Base-by-base conservation (phyloP, 169 alveolate genomes). In the Plasmodium coatneyi region DNA sequence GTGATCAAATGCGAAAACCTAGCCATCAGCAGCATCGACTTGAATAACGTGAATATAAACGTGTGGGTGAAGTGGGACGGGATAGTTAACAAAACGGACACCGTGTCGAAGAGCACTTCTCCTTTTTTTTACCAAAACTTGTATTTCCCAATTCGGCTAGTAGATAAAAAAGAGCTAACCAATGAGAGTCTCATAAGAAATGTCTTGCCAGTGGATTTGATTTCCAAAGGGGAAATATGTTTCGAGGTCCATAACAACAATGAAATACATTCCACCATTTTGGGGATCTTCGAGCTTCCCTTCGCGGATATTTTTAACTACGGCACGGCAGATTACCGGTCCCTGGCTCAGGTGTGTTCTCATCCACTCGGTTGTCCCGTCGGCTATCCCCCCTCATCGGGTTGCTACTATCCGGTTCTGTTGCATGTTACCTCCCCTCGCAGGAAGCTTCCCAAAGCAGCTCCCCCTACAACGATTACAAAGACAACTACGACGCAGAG, bases 31-130 rank as follows among this genome's bases (percentile, higher is more conserved):
- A 97, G 96, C 84, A 90, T 96, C 1, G 98, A 96, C 71, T 76
- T 97, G 9, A 96, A 97, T 83, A 96, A 97, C 28, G 95, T 97
- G 16, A 98, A 97, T 70, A 97, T 97, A 43, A 92, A 95, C 90
- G 98, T 97, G 39, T 96, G 97, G 96, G 98, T 97, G 56, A 97
- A 92, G 70, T 97, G 98, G 98, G 98, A 97, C 83, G 98, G 98
- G 1, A 97, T 97, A 10, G 96, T 95, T 10, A 95, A 95, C 80
- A 91, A 91, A 36, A 92, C 96, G 12, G 89, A 92, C 32, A 96
- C 95, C 30, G 96, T 93, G 36, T 92, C 97, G 22, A 95, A 95
- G 84, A 93, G 96, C n/a, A 93, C 96, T 0, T 95, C 97, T 0
- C 98, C 98, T 7, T 95, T 96, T 16, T 97, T 96, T 92, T 96